Percentiles rank a stretch among this genome's conserved stretches.
phyloP scores from a whole-genome alignment of 2,329 filamentous ascomycete species.

The Fusarium metavorans region DNA sequence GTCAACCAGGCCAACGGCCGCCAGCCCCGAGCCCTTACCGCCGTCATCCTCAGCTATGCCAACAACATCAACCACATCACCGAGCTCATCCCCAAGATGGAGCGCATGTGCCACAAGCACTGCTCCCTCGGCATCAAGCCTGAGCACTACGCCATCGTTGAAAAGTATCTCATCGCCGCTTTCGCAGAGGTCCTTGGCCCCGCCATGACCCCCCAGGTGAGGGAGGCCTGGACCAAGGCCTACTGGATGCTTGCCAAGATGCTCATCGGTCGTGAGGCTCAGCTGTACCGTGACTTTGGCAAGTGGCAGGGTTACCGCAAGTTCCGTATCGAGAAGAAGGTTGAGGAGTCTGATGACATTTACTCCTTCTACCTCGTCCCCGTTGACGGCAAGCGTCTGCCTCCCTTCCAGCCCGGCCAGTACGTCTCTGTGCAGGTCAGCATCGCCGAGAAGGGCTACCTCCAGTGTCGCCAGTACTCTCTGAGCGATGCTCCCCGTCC shows the following conservation, averaged over 20 bases:
- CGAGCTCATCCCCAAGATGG: conserved; percentile 65
- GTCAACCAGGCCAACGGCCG: conserved; percentile 53
- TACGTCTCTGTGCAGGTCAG: conserved; percentile 75
- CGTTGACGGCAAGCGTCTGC: conserved; percentile 70
- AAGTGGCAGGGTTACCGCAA: conserved; percentile 76
- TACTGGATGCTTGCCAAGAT: conserved; percentile 81
- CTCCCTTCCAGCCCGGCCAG: conserved; percentile 76
- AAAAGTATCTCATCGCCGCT: conserved; percentile 74
- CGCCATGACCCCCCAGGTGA: conserved; percentile 71
- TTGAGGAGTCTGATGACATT: conserved; percentile 75
- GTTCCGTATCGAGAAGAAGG: conserved; percentile 74
- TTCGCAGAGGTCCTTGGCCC: conserved; percentile 76
- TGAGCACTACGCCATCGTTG: conserved; percentile 78
- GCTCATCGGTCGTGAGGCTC: conserved; percentile 74
- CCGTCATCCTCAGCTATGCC: conserved; percentile 75
- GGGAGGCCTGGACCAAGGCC: conserved; percentile 76
- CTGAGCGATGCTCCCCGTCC: conserved; percentile 73
- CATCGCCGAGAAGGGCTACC: conserved; percentile 67
- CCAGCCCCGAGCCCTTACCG: conserved; percentile 51
- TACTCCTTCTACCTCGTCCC: conserved; percentile 78
- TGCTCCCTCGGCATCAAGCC: conserved; percentile 76
- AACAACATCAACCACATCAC: conserved; percentile 74
- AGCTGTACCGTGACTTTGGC: conserved; percentile 71
- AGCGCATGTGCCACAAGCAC: conserved; percentile 77
- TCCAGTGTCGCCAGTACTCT: conserved; percentile 79